Evolutionary conservation across 768 basidiomycete species (phyloP), one percentile per base, ranked within the genome.

Genomic region (Cystobasidium ongulense): DNA sequence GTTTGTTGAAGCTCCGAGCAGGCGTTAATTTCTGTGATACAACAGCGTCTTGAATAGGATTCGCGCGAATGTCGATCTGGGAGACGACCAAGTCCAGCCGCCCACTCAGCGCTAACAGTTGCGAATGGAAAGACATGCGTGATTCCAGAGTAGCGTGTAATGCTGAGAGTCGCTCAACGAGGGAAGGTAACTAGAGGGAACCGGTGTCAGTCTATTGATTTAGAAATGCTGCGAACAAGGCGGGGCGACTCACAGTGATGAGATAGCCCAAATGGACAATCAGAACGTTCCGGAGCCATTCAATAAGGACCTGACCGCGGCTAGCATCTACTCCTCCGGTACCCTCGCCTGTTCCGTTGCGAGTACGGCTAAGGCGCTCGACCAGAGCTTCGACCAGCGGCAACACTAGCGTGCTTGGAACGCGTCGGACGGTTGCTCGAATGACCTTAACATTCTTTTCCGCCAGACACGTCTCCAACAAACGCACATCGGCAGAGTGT

Each of bases 31-130:
- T 50, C 41, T 54, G 63, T 10, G 46, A 50, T 50, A 50, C 46
- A 21, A 50, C 46, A 3, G 46, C 46, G 46, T 50, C 46, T 21
- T 50, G 46, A 50, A 50, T 21, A 50, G 46, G 46, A 72, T 54
- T n/a, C 88, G 89, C 13, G 86, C 86, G 87, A 82, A 93, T 85
- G 80, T 94, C 90, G 70, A 97, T 90, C 80, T 98, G 96, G 0
- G 92, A 89, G 62, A 97, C 85, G 27, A 96, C 91, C 84, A 93
- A 90, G 79, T 97, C 95, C 33, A 98, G 84, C 72, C 92, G 87
- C 31, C 96, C 96, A 74, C 88, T 90, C 50, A 99, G 84, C 1
- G 90, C 87, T 11, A 94, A 84, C 23, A 99, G 84, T 72, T 88
- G 90, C 75, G 92, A 89, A 75, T 96, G 90, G 57, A 97, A 82